Base-by-base conservation (phyloP, 805 yeast species). In the Candida peoriensis region DNA sequence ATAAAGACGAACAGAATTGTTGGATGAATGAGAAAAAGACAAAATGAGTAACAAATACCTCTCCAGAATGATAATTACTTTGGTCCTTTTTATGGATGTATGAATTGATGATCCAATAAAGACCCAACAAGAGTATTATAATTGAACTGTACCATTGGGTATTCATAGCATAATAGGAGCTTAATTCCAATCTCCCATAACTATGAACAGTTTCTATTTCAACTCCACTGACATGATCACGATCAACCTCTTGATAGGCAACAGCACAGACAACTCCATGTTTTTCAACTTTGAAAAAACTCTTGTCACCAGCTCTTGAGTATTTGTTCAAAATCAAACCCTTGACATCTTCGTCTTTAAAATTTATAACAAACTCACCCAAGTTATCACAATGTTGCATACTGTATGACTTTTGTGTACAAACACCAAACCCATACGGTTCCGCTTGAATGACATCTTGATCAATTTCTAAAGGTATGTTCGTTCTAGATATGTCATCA, bases 241-340 rank as follows among this genome's bases (percentile, higher is more conserved):
- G 27, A 21, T 20, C 34, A 8, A 40, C 47, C 13, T 42, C 43
- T 29, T 45, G 47, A 23, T 37, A 38, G 12, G 31, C 36, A 11
- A 37, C 31, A 6, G 31, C 36, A 33, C 47, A 45, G 27, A 24
- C 38, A 7, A 43, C 12, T 3, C 45, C 45, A 9, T 20, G 13
- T 11, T 28, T 20, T 11, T 20, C n/a, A 9, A 45, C 28, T 5
- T 21, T 18, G 7, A 15, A 27, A 13, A 12, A n/a, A 3, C n/a
- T 7, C n/a, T 7, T 6, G 10, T 33, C 36, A 22, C 30, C 30
- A 5, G 24, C n/a, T n/a, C n/a, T n/a, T n/a, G n/a, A n/a, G n/a
- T 19, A 23, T 3, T 11, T 19, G 30, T 39, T 45, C 16, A 34
- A 4, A 12, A 38, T 32, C 4, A 14, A 22, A 3, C 33, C 34